These are phyloP conservation scores for Beta vulgaris DNA, from an alignment of 148 eudicot species.

Conservation along the genomic window DNA sequence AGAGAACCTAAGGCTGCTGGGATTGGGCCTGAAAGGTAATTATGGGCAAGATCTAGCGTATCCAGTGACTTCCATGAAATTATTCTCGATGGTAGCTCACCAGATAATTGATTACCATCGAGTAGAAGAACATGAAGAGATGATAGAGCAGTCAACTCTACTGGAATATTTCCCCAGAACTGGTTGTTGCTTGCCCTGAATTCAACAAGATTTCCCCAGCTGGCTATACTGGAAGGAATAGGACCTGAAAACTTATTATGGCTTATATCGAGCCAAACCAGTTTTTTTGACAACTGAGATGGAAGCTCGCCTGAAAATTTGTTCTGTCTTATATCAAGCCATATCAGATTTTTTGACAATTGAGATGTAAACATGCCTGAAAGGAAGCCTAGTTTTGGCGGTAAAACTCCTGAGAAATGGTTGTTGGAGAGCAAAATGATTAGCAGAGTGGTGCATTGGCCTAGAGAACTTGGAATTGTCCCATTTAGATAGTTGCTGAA, in stretches of 20 bases:
- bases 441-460: constrained; percentile 34
- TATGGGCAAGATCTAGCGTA: constrained; percentile 39
- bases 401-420: constrained; percentile 45
- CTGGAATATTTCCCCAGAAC: constrained; percentile 46
- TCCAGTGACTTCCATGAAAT: constrained; percentile 49
- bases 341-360: background rate
- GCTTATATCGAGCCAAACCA: constrained; percentile 44
- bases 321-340: constrained; percentile 18
- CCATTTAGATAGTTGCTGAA: constrained; percentile 51
- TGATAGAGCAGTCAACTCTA: constrained; percentile 42
- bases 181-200: constrained; percentile 53
- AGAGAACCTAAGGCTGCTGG: constrained; percentile 41
- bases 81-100: constrained; percentile 48
- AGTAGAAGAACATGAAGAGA: constrained; percentile 34
- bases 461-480: constrained; percentile 52
- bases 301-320: constrained; percentile 56
- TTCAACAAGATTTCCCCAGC: constrained; percentile 32
- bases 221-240: constrained; percentile 14
- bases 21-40: constrained; percentile 47
- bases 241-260: constrained; percentile 44
- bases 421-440: constrained; percentile 42
- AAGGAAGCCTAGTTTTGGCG: constrained; percentile 33
- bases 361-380: too few species aligned
- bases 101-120: constrained; percentile 60
- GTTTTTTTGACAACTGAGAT: constrained; percentile 34